phyloP scores from a whole-genome alignment of 148 eudicot genomes.

The Fallopia convolvulus region DNA sequence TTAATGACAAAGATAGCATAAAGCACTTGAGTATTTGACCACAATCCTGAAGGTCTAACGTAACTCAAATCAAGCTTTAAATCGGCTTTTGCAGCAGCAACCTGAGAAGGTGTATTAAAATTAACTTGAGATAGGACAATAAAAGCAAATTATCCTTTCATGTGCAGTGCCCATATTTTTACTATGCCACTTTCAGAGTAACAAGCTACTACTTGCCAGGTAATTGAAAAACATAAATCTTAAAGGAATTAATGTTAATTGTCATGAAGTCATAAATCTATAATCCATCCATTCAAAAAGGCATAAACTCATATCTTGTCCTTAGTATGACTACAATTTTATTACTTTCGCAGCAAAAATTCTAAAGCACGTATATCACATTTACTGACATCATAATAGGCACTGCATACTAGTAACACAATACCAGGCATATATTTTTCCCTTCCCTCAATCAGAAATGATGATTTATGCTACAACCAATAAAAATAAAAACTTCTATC shows the following conservation, averaged over 20 bases:
- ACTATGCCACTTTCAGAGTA: not conserved
- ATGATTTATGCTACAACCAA: not conserved
- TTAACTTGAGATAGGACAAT: not conserved
- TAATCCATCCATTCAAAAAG: not conserved
- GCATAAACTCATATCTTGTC: not conserved
- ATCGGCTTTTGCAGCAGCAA: constrained; percentile 90
- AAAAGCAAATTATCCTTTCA: not conserved
- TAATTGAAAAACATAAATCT: not conserved
- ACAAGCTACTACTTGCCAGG: not conserved
- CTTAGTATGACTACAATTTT: not conserved
- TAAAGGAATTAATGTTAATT: not conserved
- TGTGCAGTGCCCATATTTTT: not conserved
- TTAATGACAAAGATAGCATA: not conserved
- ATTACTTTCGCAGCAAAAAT: not conserved
- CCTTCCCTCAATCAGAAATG: not conserved
- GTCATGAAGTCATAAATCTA: not conserved
- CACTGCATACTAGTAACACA: not conserved
- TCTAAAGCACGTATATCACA: not conserved
- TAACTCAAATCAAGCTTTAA: constrained; percentile 27
- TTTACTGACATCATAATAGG: not conserved
- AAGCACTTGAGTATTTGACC: not conserved
- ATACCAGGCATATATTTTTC: not conserved
- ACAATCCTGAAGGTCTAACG: not conserved
- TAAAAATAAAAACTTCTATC: not conserved
- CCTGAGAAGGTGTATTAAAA: constrained; percentile 29